Base-by-base conservation (phyloP, 805 yeast genomes). In the Cyberlindnera lachancei region DNA sequence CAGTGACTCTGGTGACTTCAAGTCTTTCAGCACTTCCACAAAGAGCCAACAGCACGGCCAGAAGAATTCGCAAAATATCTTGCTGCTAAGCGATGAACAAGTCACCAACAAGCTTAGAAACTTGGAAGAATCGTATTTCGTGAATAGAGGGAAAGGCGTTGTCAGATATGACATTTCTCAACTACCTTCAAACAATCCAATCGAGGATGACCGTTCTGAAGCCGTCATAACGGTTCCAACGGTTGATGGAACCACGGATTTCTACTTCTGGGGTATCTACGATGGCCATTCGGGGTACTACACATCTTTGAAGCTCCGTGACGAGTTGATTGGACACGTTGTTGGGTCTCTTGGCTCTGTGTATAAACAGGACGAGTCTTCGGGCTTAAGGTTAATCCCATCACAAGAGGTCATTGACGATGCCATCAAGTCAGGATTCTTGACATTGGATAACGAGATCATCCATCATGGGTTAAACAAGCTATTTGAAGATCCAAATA, bases 251-350 rank as follows among this genome's bases (percentile, higher is more conserved):
- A 44, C 48, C 15, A 57, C 63, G n/a, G 96, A 90, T 55, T 80
- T 96, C 82, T 81, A 83, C 71, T 86, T 92, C 52, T 92, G 94
- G 73, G 95, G 97, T 5, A 75, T 92, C 0, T 90, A 80, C 53
- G 98, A 92, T 57, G 98, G 98, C 10, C 98, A 92, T 58, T 87
- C 95, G 4, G 98, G 98, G 15, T 87, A 94, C 77, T 83, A 84
- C 42, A 92, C 98, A 2, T 76, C 90, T 35, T 72, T 83, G n/a
- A 84, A 79, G 53, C 68, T 92, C 39, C 69, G 94, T 39, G 92
- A 86, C 42, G 76, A 76, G 42, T 64, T 92, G 42, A 75, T 92
- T 18, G 74, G 75, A 35, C 73, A 70, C 44, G 92, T 92, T n/a
- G 73, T 87, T 8, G 64, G 68, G 19, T 94, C 87, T 47, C 64